Evolutionary conservation across 2,329 filamentous ascomycete genomes (phyloP), one percentile per base, ranked within the genome.

Genomic region (Xylariaceae sp.): DNA sequence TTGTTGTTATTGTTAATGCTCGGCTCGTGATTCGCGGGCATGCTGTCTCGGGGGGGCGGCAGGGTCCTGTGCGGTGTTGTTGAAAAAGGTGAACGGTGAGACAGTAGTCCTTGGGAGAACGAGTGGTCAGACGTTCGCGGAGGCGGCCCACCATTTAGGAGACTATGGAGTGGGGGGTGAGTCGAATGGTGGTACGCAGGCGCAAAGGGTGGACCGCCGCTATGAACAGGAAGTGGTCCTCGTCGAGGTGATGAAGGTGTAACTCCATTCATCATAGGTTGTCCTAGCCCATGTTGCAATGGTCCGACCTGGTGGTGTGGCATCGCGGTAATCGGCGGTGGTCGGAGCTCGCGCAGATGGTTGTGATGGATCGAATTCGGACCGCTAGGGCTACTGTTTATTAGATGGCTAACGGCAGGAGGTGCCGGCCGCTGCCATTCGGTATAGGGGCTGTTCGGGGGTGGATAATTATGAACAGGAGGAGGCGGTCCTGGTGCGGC

Each of bases 381-480:
- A 6, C 61, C 68, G 45, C 64, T 61, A n/a, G 68, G 65, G 44
- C 65, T 78, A 37, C 79, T 77, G 62, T 81, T 84, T 45, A 80
- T 64, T 42, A 80, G 75, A 51, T 76, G 74, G 31, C 74, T 66
- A 37, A 74, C 70, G 3, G 79, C 73, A 39, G 74, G 73, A 56
- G 79, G 76, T 50, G 77, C 77, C 35, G 77, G 75, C 26, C 77
- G 76, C 52, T 77, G 74, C 76, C 81, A 83, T 54, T 79, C 78
- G 45, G 66, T 67, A 64, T 73, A 78, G 42, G 71, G 61, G 47
- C 64, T 61, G 37, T 62, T 63, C 3, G 72, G 65, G 4, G 74
- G 70, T 5, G 73, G 70, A 54, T 72, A 72, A 34, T 72, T 68
- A 57, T 74, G 72, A 48, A 72, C 64, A 47, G 72, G 64, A 12